A percentile compares a stretch with the other conserved stretches of the same genome.
Conservation (phyloP, 192 early-diverging fungal genomes). For the Endogone sp. region DNA sequence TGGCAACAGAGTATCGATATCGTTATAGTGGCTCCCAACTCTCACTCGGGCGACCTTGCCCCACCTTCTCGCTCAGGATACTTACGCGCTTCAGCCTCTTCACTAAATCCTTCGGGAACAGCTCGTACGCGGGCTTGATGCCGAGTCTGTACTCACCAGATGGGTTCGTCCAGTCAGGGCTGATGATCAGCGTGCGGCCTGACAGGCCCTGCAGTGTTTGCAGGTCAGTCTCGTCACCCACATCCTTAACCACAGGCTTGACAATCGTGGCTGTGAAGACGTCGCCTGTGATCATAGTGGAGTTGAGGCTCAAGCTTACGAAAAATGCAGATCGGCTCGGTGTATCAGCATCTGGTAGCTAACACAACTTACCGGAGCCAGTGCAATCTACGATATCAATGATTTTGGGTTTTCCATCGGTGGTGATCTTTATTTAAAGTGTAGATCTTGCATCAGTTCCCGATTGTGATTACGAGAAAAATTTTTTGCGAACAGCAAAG, state of each 20-base stretch:
- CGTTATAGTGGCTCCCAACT: no score
- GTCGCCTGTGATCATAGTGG: slow-evolving; percentile 41
- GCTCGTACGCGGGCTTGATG: slow-evolving; percentile 67
- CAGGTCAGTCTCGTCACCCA: slow-evolving; percentile 34
- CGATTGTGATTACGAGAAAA: no score
- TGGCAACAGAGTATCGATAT: no score
- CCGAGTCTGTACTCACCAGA: slow-evolving; percentile 83
- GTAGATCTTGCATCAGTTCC: no score
- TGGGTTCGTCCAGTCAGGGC: slow-evolving; percentile 73
- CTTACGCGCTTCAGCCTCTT: slow-evolving; percentile 40
- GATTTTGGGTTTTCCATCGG: slow-evolving; percentile 87
- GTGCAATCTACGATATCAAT: slow-evolving; percentile 95
- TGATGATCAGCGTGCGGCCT: slow-evolving; percentile 70
- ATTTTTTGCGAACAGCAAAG: no score
- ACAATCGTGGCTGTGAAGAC: slow-evolving; percentile 58
- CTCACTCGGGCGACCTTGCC: background rate
- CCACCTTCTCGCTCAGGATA: background rate
- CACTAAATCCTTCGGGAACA: slow-evolving; percentile 62
- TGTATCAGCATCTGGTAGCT: no score
- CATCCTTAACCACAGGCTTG: slow-evolving; percentile 42
- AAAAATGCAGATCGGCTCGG: background rate
- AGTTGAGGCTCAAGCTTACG: background rate
- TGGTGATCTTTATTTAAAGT: slow-evolving; percentile 49
- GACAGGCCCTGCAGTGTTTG: slow-evolving; percentile 61
- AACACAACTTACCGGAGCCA: slow-evolving; percentile 59